Conservation (phyloP, 2,329 filamentous ascomycete genomes). For the Leptographium wingfieldii region DNA sequence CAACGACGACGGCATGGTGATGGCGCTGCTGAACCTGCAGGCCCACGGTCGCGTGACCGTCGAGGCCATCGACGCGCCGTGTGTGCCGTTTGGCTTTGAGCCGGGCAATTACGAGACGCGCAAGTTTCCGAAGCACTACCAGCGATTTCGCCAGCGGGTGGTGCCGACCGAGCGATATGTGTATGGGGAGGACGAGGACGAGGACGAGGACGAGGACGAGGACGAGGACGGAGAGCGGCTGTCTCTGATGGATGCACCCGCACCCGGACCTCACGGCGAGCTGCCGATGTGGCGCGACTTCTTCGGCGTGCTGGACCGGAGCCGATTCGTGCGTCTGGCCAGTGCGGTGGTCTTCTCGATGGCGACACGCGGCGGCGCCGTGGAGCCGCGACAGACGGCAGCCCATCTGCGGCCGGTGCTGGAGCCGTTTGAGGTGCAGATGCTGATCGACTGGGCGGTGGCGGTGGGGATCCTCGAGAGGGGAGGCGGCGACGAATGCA, state of each 20-base stretch:
- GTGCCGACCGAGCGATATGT: constrained; percentile 46
- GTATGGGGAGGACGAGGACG: constrained; percentile 19
- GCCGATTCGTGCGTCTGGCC: constrained; percentile 52
- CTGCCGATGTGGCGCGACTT: constrained; percentile 65
- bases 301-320: constrained; percentile 43
- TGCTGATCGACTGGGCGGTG: constrained; percentile 47
- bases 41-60: constrained; percentile 44
- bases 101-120: constrained; percentile 60
- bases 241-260: background rate
- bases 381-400: constrained; percentile 38
- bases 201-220: background rate
- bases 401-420: constrained; percentile 43
- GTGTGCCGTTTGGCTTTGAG: constrained; percentile 57
- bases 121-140: constrained; percentile 51
- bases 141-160: constrained; percentile 51
- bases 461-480: constrained; percentile 37
- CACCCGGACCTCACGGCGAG: constrained; percentile 4
- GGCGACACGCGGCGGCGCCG: constrained; percentile 49
- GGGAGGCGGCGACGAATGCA: constrained; percentile 16
- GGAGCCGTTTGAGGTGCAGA: constrained; percentile 48
- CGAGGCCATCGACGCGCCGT: constrained; percentile 39
- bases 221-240: background rate
- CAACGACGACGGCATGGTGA: constrained; percentile 50
- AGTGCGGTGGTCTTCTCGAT: constrained; percentile 49
- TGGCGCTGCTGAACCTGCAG: constrained; percentile 55